A percentile compares a stretch with the other conserved stretches of the same genome.
Evolutionary conservation across 495 filamentous ascomycete species (phyloP).

Genomic region (Hypoxylon perforatum): DNA sequence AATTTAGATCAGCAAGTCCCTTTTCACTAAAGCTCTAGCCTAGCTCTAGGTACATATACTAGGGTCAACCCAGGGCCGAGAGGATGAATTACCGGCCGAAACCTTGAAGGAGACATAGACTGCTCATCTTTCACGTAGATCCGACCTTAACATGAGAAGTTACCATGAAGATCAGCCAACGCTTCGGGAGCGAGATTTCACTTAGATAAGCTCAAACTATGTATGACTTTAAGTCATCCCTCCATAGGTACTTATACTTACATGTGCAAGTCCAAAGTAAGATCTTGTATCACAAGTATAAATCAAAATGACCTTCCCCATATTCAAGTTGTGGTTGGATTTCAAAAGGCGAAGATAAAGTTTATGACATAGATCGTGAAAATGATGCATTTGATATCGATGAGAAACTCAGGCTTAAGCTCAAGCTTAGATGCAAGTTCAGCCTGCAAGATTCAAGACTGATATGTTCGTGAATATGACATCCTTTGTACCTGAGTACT

Average conservation of each 20-base stretch:
- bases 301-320: no score
- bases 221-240: no score
- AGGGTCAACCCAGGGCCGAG: background rate
- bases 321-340: no score
- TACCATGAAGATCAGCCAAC: background rate
- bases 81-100: slow-evolving; percentile 28
- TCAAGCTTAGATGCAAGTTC: slow-evolving; percentile 8
- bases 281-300: no score
- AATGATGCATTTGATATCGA: slow-evolving; percentile 2
- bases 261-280: no score
- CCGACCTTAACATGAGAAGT: slow-evolving; percentile 10
- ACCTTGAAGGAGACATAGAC: slow-evolving; percentile 9
- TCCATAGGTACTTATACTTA: no score
- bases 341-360: slow-evolving; percentile 8
- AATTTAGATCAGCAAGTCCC: slow-evolving; percentile 10
- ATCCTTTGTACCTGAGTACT: background rate
- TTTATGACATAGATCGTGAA: no score
- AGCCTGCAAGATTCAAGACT: slow-evolving; percentile 17
- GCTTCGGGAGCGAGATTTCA: no score
- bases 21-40: slow-evolving; percentile 16
- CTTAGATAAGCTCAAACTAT: no score
- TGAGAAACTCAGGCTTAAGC: slow-evolving; percentile 27
- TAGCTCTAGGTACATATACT: slow-evolving; percentile 3
- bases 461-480: no score
- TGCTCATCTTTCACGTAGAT: no score